phyloP scores from a whole-genome alignment of 495 filamentous ascomycete species.

The Geoglossum glabrum region DNA sequence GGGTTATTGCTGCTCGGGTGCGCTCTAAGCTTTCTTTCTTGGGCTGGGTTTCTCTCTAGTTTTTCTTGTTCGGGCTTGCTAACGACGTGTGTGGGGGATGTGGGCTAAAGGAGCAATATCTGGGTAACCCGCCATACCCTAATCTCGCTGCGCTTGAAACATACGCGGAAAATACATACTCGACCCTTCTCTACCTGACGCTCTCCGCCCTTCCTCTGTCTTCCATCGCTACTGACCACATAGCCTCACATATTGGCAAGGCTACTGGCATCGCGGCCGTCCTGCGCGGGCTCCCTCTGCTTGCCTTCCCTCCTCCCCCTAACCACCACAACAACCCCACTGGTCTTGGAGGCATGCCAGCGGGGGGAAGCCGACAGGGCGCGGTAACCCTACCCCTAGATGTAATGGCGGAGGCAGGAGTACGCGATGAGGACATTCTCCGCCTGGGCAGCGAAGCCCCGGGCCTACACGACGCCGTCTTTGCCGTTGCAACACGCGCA shows the following conservation, averaged over 20 bases:
- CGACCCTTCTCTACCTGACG: conserved; percentile 77
- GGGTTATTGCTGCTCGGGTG: conserved; percentile 48
- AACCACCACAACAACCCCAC: conserved; percentile 29
- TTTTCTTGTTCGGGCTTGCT: neutral
- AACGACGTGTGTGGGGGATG: neutral
- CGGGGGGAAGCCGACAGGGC: conserved; percentile 30
- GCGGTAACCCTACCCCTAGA: conserved; percentile 67
- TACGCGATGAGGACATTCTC: conserved; percentile 77
- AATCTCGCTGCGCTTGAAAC: conserved; percentile 54
- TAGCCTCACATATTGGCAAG: conserved; percentile 88
- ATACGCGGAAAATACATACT: conserved; percentile 88
- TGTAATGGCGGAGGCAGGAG: conserved; percentile 59
- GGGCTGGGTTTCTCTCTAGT: neutral
- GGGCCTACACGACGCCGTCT: conserved; percentile 74
- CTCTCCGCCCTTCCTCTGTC: conserved; percentile 54
- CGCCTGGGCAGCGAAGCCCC: conserved; percentile 54
- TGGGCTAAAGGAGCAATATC: conserved; percentile 45
- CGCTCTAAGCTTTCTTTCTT: neutral
- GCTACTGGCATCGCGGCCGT: conserved; percentile 72
- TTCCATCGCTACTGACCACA: conserved; percentile 72
- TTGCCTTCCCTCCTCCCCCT: conserved; percentile 56
- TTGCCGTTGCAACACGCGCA: conserved; percentile 75
- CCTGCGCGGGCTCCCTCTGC: conserved; percentile 60
- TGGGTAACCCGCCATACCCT: conserved; percentile 65
- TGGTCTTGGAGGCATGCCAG: conserved; percentile 16